phyloP scores from a whole-genome alignment of 306 rosid species.

The Vicia sativa region DNA sequence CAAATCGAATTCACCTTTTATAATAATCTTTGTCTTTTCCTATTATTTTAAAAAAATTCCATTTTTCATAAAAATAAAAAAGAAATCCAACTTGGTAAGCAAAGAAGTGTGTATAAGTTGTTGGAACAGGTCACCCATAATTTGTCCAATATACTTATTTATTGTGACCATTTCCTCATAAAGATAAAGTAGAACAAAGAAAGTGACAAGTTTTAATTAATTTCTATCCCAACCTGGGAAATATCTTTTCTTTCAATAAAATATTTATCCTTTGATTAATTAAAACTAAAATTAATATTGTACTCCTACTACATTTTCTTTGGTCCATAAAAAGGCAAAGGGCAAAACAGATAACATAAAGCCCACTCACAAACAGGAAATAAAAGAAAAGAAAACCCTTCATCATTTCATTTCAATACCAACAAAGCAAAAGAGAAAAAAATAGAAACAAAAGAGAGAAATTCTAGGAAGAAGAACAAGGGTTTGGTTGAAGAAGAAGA shows the following conservation, averaged over 20 bases:
- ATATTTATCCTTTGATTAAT: neutral
- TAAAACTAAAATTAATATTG: neutral
- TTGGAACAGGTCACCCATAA: conserved; percentile 50
- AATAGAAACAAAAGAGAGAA: conserved; percentile 38
- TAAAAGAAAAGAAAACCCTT: conserved; percentile 35
- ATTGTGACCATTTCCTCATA: conserved; percentile 14
- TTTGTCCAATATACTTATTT: neutral
- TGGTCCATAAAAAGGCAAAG: conserved; percentile 44
- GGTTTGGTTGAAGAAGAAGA: conserved; percentile 43
- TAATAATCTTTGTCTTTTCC: conserved; percentile 29
- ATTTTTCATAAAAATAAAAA: neutral
- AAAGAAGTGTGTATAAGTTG: conserved; percentile 31
- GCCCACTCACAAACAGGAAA: conserved; percentile 51
- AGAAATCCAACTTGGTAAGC: conserved; percentile 44
- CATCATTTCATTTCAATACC: conserved; percentile 58
- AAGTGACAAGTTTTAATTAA: neutral
- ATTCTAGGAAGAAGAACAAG: conserved; percentile 44
- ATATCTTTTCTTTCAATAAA: too few species aligned
- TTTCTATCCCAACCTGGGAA: neutral
- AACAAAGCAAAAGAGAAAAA: conserved; percentile 48
- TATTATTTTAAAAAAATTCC: neutral
- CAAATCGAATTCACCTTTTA: conserved; percentile 46
- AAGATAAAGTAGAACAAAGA: neutral
- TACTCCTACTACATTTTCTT: neutral
- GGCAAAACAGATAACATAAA: conserved; percentile 43